Evolutionary conservation across 768 basidiomycete species (phyloP).

Genomic region (Austroboletus eburneus): DNA sequence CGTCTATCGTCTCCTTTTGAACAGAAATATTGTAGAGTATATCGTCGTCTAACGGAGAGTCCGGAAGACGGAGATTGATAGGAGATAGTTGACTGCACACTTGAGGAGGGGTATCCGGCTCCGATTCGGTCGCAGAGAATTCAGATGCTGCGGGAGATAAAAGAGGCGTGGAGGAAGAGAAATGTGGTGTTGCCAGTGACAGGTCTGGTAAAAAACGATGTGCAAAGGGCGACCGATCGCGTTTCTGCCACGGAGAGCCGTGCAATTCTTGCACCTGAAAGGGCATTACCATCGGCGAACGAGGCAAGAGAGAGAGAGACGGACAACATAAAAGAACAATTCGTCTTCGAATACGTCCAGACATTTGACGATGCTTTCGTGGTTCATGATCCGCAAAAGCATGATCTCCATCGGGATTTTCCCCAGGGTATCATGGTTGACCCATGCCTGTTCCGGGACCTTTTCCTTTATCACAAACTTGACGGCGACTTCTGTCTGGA

Average conservation of each 20-base stretch:
- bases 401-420: constrained; percentile 79
- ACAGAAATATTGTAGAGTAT: constrained; percentile 1
- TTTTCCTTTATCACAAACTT: constrained; percentile 89
- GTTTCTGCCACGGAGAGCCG: constrained; percentile 79
- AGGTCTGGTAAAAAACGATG: constrained; percentile 23
- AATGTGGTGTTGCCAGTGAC: constrained; percentile 21
- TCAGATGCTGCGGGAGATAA: constrained; percentile 55
- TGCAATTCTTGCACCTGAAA: constrained; percentile 86
- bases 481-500: constrained; percentile 76
- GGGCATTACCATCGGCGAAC: constrained; percentile 3
- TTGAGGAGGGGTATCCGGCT: constrained; percentile 42
- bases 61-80: constrained; percentile 16
- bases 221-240: constrained; percentile 32
- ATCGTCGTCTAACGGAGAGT: constrained; percentile 11
- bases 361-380: constrained; percentile 80
- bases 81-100: constrained; percentile 22
- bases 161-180: constrained; percentile 43
- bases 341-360: constrained; percentile 82
- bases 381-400: constrained; percentile 67
- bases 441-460: constrained; percentile 48
- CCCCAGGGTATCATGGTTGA: constrained; percentile 57
- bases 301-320: constrained; percentile 23
- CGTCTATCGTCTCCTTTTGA: constrained; percentile 14
- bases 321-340: constrained; percentile 82
- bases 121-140: constrained; percentile 42